These are phyloP conservation scores for Parsonsia alboflavescens DNA, from an alignment of 257 asterid species.

Conservation along the genomic window DNA sequence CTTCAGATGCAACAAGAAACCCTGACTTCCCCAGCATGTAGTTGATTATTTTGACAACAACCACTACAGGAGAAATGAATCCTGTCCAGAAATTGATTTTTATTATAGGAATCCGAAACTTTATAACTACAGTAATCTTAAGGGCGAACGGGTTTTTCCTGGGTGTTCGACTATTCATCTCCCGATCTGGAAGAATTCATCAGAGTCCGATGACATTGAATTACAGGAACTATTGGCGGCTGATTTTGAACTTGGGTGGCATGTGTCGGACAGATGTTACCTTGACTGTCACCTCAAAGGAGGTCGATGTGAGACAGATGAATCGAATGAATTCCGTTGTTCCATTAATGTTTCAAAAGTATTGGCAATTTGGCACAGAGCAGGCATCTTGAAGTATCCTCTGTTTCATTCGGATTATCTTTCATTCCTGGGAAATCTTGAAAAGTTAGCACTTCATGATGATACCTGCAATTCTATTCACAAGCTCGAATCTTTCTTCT, in stretches of 20 bases:
- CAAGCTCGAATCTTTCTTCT: background rate
- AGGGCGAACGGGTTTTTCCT: background rate
- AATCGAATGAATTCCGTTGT: background rate
- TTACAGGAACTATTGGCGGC: conserved; percentile 13
- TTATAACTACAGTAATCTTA: background rate
- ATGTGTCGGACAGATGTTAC: conserved; percentile 27
- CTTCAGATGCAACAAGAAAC: conserved; percentile 1
- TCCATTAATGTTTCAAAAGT: conserved; percentile 1
- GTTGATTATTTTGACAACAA: background rate
- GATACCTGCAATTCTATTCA: background rate
- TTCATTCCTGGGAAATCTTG: background rate
- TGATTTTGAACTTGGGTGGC: conserved; percentile 27
- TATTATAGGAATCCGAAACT: background rate
- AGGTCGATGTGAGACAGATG: conserved; percentile 21
- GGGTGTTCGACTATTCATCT: conserved; percentile 14
- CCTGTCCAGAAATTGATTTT: conserved; percentile 6
- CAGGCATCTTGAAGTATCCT: background rate
- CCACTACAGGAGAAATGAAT: background rate
- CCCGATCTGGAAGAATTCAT: conserved; percentile 9
- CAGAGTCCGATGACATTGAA: background rate
- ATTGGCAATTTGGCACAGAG: background rate
- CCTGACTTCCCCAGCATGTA: too few relatives aligned
- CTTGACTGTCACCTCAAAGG: conserved; percentile 24
- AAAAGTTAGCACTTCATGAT: background rate
- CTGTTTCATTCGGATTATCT: background rate